Percentiles rank a stretch among this genome's conserved stretches.
Conservation (phyloP, 2,329 filamentous ascomycete genomes). For the Cercospora citrullina region DNA sequence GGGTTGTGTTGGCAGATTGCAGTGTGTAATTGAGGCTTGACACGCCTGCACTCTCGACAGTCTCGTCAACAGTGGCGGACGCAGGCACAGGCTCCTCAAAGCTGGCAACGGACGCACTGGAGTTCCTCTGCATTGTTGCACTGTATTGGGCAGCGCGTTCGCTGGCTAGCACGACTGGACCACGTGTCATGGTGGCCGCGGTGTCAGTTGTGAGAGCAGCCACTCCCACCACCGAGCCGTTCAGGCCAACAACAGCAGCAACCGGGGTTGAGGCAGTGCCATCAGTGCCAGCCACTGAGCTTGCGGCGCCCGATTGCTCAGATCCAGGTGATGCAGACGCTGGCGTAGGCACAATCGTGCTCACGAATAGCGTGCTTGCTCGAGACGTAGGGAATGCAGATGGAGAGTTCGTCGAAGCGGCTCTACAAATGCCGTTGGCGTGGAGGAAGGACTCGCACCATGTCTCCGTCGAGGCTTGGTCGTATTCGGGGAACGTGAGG, state of each 20-base stretch:
- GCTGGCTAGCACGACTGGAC: conserved; percentile 5
- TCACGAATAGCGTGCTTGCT: conserved; percentile 6
- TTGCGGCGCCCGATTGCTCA: not conserved
- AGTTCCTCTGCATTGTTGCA: not conserved
- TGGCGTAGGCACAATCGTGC: not conserved
- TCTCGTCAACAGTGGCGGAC: too few species aligned
- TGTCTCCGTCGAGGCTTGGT: conserved; percentile 1
- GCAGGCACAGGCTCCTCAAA: not conserved
- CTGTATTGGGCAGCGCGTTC: conserved; percentile 5
- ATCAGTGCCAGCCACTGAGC: not conserved
- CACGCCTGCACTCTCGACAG: not conserved
- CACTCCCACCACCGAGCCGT: not conserved
- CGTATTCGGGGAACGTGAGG: conserved; percentile 10
- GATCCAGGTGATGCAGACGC: not conserved
- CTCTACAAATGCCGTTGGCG: conserved; percentile 10
- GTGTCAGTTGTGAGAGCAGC: not conserved
- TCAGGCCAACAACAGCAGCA: not conserved
- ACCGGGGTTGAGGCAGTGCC: not conserved
- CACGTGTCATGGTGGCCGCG: not conserved
- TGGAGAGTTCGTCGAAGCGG: conserved; percentile 10
- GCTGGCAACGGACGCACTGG: not conserved
- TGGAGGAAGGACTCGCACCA: conserved; percentile 11
- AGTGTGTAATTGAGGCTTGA: not conserved
- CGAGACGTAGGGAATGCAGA: conserved; percentile 9
- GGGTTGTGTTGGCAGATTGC: not conserved